Conservation (phyloP, 176 grass and related monocot genomes). For the Phoenix dactylifera region DNA sequence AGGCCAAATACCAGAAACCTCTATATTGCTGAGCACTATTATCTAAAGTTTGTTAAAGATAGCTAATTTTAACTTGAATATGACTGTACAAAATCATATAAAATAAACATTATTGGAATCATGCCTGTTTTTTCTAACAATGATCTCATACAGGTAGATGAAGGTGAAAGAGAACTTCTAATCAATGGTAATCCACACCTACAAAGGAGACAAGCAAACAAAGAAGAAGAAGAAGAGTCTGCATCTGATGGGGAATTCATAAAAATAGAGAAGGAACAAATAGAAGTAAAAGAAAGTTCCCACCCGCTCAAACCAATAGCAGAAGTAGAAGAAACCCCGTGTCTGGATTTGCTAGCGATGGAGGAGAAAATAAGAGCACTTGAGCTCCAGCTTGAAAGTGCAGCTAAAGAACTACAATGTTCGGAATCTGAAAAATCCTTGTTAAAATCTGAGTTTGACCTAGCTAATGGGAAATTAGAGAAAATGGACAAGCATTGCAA, state of each 20-base stretch:
- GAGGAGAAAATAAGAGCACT: slow-evolving; percentile 22
- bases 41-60: too few species aligned
- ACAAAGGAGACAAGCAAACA: slow-evolving; percentile 33
- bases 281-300: slow-evolving; percentile 41
- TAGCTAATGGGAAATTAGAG: slow-evolving; percentile 31
- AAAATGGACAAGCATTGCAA: slow-evolving; percentile 43
- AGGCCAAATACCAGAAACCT: too few species aligned
- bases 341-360: slow-evolving; percentile 4
- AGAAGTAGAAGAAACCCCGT: slow-evolving; percentile 19
- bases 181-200: slow-evolving; percentile 30
- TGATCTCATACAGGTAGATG: slow-evolving; percentile 33
- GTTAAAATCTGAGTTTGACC: slow-evolving; percentile 19
- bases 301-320: slow-evolving; percentile 20
- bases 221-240: slow-evolving; percentile 56
- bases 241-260: slow-evolving; percentile 55
- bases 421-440: slow-evolving; percentile 30
- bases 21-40: too few species aligned
- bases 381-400: slow-evolving; percentile 26
- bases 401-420: slow-evolving; percentile 16
- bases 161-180: slow-evolving; percentile 32
- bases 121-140: background rate
- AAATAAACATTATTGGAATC: background rate
- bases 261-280: slow-evolving; percentile 33
- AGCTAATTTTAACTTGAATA: background rate
- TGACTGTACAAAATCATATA: background rate